These are phyloP conservation scores for Linanthus parryae DNA, from an alignment of 148 eudicot genomes.

Conservation along the genomic window DNA sequence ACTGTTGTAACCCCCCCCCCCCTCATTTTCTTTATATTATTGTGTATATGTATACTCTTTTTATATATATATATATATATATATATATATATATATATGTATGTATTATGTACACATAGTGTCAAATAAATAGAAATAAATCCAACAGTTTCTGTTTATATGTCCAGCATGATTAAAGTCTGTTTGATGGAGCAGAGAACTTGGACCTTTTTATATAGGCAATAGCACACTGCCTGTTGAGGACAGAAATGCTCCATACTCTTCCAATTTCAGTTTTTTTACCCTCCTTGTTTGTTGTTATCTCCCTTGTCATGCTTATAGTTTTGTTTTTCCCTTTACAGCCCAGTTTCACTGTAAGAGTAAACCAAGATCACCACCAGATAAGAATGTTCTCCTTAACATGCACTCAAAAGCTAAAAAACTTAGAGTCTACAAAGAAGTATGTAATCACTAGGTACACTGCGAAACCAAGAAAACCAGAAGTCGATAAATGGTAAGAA, in stretches of 20 bases:
- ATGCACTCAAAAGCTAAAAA: no score
- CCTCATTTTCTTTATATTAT: neutral
- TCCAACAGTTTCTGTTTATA: conserved; percentile 19
- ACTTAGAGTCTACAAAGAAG: no score
- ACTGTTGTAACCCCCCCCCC: conserved; percentile 16
- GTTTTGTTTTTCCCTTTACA: no score
- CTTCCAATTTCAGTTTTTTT: conserved; percentile 5
- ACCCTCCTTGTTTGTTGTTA: neutral
- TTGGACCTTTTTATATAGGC: conserved; percentile 31
- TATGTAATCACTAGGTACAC: no score
- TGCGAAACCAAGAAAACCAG: no score
- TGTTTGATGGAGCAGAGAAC: conserved; percentile 32
- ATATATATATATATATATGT: neutral
- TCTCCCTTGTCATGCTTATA: no score
- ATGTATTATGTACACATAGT: neutral
- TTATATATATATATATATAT: conserved; percentile 6
- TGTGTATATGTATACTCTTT: neutral
- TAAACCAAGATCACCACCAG: no score
- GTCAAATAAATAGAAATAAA: neutral
- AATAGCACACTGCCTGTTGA: conserved; percentile 24
- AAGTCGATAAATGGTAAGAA: no score
- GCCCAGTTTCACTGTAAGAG: no score
- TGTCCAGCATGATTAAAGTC: conserved; percentile 26
- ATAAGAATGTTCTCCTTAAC: no score
- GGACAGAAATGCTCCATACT: conserved; percentile 44